A percentile compares a stretch with the other conserved stretches of the same genome.
phyloP scores from a whole-genome alignment of 148 eudicot species.

The Fagopyrum esculentum region DNA sequence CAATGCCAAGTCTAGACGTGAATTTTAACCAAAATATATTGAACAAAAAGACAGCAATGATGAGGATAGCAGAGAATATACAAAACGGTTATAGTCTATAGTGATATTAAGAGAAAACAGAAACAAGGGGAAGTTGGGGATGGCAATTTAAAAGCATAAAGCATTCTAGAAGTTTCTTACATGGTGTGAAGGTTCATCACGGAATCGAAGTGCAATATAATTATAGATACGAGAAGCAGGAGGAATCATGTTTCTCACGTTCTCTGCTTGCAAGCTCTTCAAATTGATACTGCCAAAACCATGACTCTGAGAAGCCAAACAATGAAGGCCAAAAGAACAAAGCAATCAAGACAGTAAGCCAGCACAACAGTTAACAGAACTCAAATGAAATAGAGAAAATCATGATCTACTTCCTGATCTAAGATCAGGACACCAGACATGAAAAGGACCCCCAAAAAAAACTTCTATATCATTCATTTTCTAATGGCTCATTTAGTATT shows the following conservation, averaged over 20 bases:
- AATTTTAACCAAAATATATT: background rate
- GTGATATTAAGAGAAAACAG: background rate
- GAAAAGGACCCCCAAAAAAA: background rate
- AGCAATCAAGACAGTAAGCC: conserved; percentile 29
- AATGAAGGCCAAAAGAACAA: conserved; percentile 26
- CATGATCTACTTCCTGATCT: background rate
- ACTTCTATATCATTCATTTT: background rate
- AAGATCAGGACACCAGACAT: background rate
- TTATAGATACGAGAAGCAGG: conserved; percentile 78
- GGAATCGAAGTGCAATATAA: conserved; percentile 67
- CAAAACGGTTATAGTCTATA: background rate
- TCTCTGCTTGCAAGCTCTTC: conserved; percentile 85
- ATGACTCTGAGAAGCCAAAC: conserved; percentile 63
- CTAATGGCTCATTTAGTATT: too few species aligned
- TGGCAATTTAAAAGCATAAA: background rate
- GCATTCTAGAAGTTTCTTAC: conserved; percentile 35
- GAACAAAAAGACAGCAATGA: background rate
- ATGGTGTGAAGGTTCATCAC: conserved; percentile 28
- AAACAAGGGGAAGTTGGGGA: background rate
- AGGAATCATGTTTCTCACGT: conserved; percentile 55
- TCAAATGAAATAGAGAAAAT: background rate
- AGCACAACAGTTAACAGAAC: background rate
- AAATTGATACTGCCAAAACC: conserved; percentile 92
- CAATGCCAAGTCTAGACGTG: background rate
- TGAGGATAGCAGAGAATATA: background rate